These are phyloP conservation scores for Trichophyton rubrum DNA, from an alignment of 2,329 filamentous ascomycete genomes.

Conservation along the genomic window DNA sequence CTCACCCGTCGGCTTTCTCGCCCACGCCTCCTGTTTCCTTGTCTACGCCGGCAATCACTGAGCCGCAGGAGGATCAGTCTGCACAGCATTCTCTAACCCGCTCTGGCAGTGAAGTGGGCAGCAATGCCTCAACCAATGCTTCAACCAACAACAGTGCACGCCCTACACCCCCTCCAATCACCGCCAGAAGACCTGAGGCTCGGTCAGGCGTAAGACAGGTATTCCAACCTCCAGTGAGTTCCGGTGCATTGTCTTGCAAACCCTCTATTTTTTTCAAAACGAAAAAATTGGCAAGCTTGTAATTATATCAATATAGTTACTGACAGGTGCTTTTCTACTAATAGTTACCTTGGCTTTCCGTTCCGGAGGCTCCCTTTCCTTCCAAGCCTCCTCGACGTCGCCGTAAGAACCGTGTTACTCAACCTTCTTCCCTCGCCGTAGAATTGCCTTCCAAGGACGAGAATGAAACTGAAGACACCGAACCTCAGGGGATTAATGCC, in stretches of 20 bases:
- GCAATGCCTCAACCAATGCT: conserved; percentile 24
- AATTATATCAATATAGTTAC: conserved; percentile 11
- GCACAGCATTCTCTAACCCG: conserved; percentile 14
- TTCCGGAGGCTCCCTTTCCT: conserved; percentile 43
- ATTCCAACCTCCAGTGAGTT: conserved; percentile 18
- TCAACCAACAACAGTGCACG: conserved; percentile 12
- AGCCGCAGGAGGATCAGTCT: conserved; percentile 21
- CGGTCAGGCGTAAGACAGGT: conserved; percentile 13
- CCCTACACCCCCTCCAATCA: conserved; percentile 12
- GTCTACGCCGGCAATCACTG: conserved; percentile 19
- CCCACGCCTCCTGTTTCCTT: conserved; percentile 22
- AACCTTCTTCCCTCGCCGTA: conserved; percentile 25
- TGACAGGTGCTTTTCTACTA: neutral
- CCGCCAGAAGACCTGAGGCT: conserved; percentile 14
- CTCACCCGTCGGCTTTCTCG: conserved; percentile 22
- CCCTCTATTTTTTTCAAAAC: neutral
- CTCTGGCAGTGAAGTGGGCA: neutral
- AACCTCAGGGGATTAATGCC: conserved; percentile 37
- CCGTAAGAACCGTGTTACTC: conserved; percentile 28
- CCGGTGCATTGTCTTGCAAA: conserved; percentile 15
- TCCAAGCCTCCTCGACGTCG: conserved; percentile 37
- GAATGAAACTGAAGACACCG: conserved; percentile 21
- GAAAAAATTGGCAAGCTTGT: neutral
- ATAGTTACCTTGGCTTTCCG: conserved; percentile 50
- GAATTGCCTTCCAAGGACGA: conserved; percentile 41